Evolutionary conservation across 2,329 filamentous ascomycete species (phyloP).

Genomic region (Dactylonectria macrodidyma): DNA sequence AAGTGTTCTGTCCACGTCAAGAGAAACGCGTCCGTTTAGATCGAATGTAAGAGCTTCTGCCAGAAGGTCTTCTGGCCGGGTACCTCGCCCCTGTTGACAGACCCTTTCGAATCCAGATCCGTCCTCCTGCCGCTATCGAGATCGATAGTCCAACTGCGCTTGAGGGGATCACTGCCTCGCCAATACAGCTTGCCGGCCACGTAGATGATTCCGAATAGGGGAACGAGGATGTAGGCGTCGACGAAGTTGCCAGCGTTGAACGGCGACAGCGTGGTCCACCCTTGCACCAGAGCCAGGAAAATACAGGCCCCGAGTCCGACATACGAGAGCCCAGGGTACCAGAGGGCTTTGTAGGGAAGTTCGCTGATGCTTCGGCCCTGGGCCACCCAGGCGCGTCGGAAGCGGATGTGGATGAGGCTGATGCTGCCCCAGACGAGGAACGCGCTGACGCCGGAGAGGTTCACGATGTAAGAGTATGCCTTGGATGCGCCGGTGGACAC

Average conservation of each 20-base stretch:
- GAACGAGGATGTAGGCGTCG: slow-evolving; percentile 74
- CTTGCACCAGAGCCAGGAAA: slow-evolving; percentile 73
- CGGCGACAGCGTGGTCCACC: slow-evolving; percentile 72
- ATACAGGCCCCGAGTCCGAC: slow-evolving; percentile 71
- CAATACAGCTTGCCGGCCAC: slow-evolving; percentile 68
- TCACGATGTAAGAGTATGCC: slow-evolving; percentile 80
- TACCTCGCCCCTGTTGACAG: slow-evolving; percentile 50
- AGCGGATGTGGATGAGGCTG: slow-evolving; percentile 79
- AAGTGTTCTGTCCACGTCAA: background rate
- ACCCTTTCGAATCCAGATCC: slow-evolving; percentile 65
- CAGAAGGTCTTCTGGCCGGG: slow-evolving; percentile 56
- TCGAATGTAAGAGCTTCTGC: slow-evolving; percentile 59
- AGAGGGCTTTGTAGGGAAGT: slow-evolving; percentile 69
- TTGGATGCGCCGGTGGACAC: slow-evolving; percentile 75
- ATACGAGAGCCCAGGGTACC: slow-evolving; percentile 72
- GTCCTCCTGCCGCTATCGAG: slow-evolving; percentile 68
- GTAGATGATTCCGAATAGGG: slow-evolving; percentile 72
- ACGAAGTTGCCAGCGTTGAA: slow-evolving; percentile 73
- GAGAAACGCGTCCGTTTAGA: slow-evolving; percentile 49
- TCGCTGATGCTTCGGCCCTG: slow-evolving; percentile 70
- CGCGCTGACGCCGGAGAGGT: slow-evolving; percentile 78
- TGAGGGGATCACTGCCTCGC: slow-evolving; percentile 63
- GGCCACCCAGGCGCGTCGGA: slow-evolving; percentile 73
- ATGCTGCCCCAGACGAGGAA: slow-evolving; percentile 82
- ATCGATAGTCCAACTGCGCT: slow-evolving; percentile 68